Percentiles rank a stretch among this genome's conserved stretches.
Conservation (phyloP, 225 moss, liverwort and hornwort genomes). For the Sphagnum contortum region DNA sequence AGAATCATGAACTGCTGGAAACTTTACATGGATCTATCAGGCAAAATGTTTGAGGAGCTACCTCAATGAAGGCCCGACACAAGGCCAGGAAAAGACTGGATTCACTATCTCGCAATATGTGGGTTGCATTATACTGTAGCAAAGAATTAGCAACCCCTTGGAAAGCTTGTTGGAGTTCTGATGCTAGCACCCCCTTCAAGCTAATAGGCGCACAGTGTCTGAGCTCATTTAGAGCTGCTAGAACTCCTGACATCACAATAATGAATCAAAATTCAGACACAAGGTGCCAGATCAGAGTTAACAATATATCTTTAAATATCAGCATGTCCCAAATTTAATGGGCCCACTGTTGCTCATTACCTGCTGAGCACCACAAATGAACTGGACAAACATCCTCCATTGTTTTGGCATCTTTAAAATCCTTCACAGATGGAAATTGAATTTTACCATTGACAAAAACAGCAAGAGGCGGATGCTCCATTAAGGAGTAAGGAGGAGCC, state of each 20-base stretch:
- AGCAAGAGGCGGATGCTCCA: conserved; percentile 96
- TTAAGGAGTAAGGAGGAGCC: conserved; percentile 86
- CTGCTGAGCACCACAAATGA: too few relatives aligned
- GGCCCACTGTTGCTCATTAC: too few relatives aligned
- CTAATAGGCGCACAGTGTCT: conserved; percentile 92
- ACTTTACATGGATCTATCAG: background rate
- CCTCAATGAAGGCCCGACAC: conserved; percentile 97
- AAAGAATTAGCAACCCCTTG: conserved; percentile 83
- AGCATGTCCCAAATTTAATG: too few relatives aligned
- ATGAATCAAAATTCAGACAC: background rate
- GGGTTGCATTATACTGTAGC: conserved; percentile 85
- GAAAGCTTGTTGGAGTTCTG: conserved; percentile 71
- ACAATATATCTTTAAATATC: too few relatives aligned
- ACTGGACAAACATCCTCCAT: too few relatives aligned
- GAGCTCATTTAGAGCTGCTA: conserved; percentile 90
- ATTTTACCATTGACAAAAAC: conserved; percentile 76
- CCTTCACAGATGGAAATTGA: too few relatives aligned
- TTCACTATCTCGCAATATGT: conserved; percentile 83
- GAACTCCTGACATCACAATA: conserved; percentile 44
- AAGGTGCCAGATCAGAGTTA: too few relatives aligned
- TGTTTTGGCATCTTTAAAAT: too few relatives aligned
- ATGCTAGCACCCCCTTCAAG: conserved; percentile 62
- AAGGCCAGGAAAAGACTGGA: conserved; percentile 73
- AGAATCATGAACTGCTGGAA: background rate
- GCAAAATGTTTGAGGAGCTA: conserved; percentile 9